These are phyloP conservation scores for Oidiodendron maius DNA, from an alignment of 495 filamentous ascomycete genomes.

Conservation along the genomic window DNA sequence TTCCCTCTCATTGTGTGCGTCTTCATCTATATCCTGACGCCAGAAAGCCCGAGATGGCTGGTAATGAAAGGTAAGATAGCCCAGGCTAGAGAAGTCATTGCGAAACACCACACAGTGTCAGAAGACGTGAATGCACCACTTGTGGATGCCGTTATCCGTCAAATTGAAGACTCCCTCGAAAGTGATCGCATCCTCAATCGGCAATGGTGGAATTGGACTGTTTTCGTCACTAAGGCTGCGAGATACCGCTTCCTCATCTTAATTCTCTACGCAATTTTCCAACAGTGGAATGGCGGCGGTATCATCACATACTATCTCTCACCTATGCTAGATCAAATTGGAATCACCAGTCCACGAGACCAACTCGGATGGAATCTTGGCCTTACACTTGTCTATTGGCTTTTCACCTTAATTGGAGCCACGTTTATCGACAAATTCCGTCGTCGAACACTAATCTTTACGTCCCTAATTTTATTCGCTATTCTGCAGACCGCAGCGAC, in stretches of 20 bases:
- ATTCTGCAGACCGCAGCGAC: slow-evolving; percentile 34
- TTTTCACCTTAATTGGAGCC: slow-evolving; percentile 33
- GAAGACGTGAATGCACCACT: slow-evolving; percentile 31
- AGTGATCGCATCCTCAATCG: slow-evolving; percentile 22
- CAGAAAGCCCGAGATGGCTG: slow-evolving; percentile 37
- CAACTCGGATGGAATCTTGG: slow-evolving; percentile 24
- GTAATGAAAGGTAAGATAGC: slow-evolving; percentile 32
- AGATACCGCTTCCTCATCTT: slow-evolving; percentile 33
- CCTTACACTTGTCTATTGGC: slow-evolving; percentile 33
- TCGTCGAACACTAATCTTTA: slow-evolving; percentile 33
- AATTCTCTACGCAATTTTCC: slow-evolving; percentile 35
- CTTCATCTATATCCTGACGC: slow-evolving; percentile 32
- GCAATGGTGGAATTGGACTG: slow-evolving; percentile 33
- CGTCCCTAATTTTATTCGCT: slow-evolving; percentile 30
- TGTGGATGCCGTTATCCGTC: slow-evolving; percentile 31
- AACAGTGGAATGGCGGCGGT: slow-evolving; percentile 39
- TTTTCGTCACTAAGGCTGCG: slow-evolving; percentile 31
- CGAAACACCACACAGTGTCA: slow-evolving; percentile 32
- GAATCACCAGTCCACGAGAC: slow-evolving; percentile 15
- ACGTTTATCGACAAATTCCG: slow-evolving; percentile 33
- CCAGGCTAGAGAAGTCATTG: slow-evolving; percentile 30
- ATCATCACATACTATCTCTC: slow-evolving; percentile 38
- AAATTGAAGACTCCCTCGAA: slow-evolving; percentile 37
- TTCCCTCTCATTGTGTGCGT: slow-evolving; percentile 34
- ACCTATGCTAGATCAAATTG: slow-evolving; percentile 30